Evolutionary conservation across 495 filamentous ascomycete species (phyloP).

Genomic region (Aspergillus asperescens): DNA sequence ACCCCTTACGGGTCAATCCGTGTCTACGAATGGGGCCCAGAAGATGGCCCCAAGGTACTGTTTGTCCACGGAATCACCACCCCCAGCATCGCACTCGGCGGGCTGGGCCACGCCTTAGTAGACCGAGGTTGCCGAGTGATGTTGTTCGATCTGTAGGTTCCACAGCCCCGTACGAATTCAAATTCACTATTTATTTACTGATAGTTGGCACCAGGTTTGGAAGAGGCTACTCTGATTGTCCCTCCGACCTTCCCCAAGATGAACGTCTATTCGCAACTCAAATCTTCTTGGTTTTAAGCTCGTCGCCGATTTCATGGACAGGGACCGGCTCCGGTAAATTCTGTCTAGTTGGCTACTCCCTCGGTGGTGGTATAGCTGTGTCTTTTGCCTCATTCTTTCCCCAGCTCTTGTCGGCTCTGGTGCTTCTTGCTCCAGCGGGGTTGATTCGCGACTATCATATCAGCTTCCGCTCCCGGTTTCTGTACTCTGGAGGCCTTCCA

Average conservation of each 20-base stretch:
- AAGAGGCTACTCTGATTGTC: slow-evolving; percentile 70
- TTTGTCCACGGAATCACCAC: slow-evolving; percentile 85
- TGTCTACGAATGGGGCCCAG: slow-evolving; percentile 90
- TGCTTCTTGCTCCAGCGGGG: slow-evolving; percentile 72
- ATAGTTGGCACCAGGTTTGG: slow-evolving; percentile 52
- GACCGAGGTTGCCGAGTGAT: slow-evolving; percentile 75
- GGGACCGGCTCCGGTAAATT: slow-evolving; percentile 51
- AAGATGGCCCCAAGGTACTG: slow-evolving; percentile 69
- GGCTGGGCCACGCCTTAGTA: slow-evolving; percentile 63
- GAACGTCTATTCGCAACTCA: slow-evolving; percentile 67
- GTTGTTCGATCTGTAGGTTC: slow-evolving; percentile 59
- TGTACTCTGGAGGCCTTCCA: slow-evolving; percentile 59
- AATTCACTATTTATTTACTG: background rate
- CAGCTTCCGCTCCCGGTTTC: slow-evolving; percentile 50
- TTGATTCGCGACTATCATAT: slow-evolving; percentile 63
- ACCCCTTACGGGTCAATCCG: slow-evolving; percentile 75
- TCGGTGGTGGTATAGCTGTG: slow-evolving; percentile 74
- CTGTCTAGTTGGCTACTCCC: slow-evolving; percentile 72
- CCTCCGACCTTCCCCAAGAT: slow-evolving; percentile 64
- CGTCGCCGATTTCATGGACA: slow-evolving; percentile 65
- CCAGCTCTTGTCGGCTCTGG: slow-evolving; percentile 56
- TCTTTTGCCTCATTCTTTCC: slow-evolving; percentile 72
- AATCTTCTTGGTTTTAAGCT: slow-evolving; percentile 65
- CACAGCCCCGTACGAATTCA: background rate
- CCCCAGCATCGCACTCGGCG: slow-evolving; percentile 65